These are phyloP conservation scores for Nicotiana otophora DNA, from an alignment of 257 asterid genomes.

Conservation along the genomic window DNA sequence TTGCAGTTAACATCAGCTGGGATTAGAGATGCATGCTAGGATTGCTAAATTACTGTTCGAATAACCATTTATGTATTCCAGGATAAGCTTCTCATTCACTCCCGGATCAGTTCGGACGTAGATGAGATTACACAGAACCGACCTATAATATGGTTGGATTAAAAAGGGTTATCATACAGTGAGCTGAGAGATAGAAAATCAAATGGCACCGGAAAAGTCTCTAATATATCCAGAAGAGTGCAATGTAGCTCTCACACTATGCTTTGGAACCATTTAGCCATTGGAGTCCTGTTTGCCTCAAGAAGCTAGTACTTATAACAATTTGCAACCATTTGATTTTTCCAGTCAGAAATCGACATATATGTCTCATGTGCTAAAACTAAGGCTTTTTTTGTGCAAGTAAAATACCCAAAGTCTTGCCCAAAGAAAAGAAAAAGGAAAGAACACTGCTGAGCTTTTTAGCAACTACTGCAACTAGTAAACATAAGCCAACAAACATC, in stretches of 20 bases:
- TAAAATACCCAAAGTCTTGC: background rate
- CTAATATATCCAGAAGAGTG: background rate
- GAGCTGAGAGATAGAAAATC: background rate
- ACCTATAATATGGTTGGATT: background rate
- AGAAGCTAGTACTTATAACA: background rate
- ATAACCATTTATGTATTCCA: background rate
- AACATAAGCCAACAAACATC: background rate
- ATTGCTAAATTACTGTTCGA: background rate
- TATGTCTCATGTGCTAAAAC: background rate
- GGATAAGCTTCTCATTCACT: slow-evolving; percentile 2
- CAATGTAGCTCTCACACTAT: background rate
- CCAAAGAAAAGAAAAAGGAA: background rate
- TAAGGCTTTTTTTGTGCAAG: background rate
- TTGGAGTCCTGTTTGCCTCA: background rate
- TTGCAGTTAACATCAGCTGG: background rate
- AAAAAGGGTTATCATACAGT: background rate
- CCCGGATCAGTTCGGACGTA: background rate
- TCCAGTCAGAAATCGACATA: background rate
- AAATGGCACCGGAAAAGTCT: background rate
- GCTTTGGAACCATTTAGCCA: background rate
- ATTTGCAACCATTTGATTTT: background rate
- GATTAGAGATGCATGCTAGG: background rate
- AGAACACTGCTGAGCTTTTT: background rate
- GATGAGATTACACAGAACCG: background rate
- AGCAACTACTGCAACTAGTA: background rate